Percentiles rank a stretch among this genome's conserved stretches.
Evolutionary conservation across 2,329 filamentous ascomycete genomes (phyloP).

Genomic region (Verticillium nonalfalfae): DNA sequence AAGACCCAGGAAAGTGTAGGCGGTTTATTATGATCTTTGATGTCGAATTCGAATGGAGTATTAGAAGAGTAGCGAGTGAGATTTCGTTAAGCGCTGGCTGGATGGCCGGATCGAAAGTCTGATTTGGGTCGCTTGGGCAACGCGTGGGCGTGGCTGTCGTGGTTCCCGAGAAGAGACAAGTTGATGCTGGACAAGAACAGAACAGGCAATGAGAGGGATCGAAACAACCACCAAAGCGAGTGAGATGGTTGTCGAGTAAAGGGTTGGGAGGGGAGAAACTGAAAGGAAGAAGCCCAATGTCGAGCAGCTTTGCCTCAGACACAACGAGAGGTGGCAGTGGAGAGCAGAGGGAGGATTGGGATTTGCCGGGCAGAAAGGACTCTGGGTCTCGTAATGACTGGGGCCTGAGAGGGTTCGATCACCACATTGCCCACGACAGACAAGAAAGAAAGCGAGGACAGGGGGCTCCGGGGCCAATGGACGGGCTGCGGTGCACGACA

Average conservation of each 20-base stretch:
- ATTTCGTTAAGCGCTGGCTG: neutral
- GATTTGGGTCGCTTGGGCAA: constrained; percentile 6
- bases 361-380: neutral
- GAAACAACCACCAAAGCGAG: constrained; percentile 49
- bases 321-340: constrained; percentile 1
- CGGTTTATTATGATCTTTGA: neutral
- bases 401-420: neutral
- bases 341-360: neutral
- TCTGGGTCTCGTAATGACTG: constrained; percentile 9
- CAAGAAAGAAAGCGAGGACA: neutral
- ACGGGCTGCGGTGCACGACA: constrained; percentile 4
- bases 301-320: constrained; percentile 10
- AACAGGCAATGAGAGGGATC: constrained; percentile 28
- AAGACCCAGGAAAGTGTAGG: neutral
- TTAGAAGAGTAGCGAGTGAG: neutral
- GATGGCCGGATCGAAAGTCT: neutral
- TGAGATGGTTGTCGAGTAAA: constrained; percentile 36
- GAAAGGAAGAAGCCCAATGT: constrained; percentile 4
- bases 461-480: neutral
- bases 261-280: constrained; percentile 11
- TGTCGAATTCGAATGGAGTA: neutral
- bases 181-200: constrained; percentile 12
- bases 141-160: constrained; percentile 5
- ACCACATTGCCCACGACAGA: neutral
- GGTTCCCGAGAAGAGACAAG: constrained; percentile 10